A percentile compares a stretch with the other conserved stretches of the same genome.
These are phyloP conservation scores for Samsoniella hepiali DNA, from an alignment of 2,329 filamentous ascomycete genomes.

Conservation along the genomic window DNA sequence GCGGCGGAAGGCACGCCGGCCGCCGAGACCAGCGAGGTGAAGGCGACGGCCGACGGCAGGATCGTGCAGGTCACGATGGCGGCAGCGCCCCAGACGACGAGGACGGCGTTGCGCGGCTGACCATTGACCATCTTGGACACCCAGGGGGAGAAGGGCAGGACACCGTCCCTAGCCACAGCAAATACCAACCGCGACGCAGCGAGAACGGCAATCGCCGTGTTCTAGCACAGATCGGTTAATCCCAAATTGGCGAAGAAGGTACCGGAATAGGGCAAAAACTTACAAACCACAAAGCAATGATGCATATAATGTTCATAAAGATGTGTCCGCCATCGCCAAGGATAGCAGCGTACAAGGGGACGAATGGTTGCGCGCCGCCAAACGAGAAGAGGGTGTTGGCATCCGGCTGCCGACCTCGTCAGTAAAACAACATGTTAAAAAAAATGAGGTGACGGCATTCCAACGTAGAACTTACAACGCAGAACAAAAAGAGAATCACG, in stretches of 20 bases:
- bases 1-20: slow-evolving; percentile 51
- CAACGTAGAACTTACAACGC: slow-evolving; percentile 38
- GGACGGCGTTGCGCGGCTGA: slow-evolving; percentile 58
- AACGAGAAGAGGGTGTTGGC: slow-evolving; percentile 51
- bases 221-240: slow-evolving; percentile 31
- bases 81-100: slow-evolving; percentile 54
- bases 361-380: slow-evolving; percentile 55
- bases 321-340: slow-evolving; percentile 55
- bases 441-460: too few relatives aligned
- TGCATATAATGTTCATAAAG: slow-evolving; percentile 59
- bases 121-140: slow-evolving; percentile 53
- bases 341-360: slow-evolving; percentile 54
- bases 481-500: slow-evolving; percentile 59
- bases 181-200: slow-evolving; percentile 61
- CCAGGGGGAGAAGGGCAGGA: slow-evolving; percentile 57
- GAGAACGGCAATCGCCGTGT: slow-evolving; percentile 57
- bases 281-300: slow-evolving; percentile 49
- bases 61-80: slow-evolving; percentile 57
- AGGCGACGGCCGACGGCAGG: slow-evolving; percentile 51
- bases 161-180: slow-evolving; percentile 59
- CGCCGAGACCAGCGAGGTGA: slow-evolving; percentile 52
- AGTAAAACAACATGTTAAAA: neutral
- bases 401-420: slow-evolving; percentile 39
- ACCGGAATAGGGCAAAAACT: slow-evolving; percentile 22
- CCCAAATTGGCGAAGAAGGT: neutral